Percentiles rank a stretch among this genome's conserved stretches.
phyloP scores from a whole-genome alignment of 352 stramenopile genomes.

The Phytophthora cactorum region DNA sequence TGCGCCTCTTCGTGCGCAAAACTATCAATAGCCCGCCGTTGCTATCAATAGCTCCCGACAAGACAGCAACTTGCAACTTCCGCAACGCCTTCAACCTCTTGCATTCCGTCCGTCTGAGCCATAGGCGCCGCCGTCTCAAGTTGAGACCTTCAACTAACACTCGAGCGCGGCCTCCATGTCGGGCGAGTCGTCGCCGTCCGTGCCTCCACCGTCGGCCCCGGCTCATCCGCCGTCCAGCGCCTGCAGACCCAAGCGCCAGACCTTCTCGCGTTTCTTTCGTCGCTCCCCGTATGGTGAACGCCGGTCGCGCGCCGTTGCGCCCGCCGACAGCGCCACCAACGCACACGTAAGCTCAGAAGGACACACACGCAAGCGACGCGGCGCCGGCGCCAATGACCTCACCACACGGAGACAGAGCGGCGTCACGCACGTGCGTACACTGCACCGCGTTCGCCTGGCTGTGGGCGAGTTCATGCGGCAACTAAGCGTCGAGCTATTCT shows the following conservation, averaged over 20 bases:
- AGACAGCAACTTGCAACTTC: slow-evolving; percentile 4
- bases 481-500: slow-evolving; percentile 88
- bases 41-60: slow-evolving; percentile 15
- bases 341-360: slow-evolving; percentile 7
- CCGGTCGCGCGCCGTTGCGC: slow-evolving; percentile 63
- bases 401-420: slow-evolving; percentile 37
- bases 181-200: slow-evolving; percentile 32
- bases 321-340: slow-evolving; percentile 43
- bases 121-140: slow-evolving; percentile 18
- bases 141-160: slow-evolving; percentile 20
- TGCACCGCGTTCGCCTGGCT: slow-evolving; percentile 54
- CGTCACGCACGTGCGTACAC: slow-evolving; percentile 32
- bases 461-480: slow-evolving; percentile 86
- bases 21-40: slow-evolving; percentile 6
- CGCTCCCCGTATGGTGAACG: slow-evolving; percentile 68
- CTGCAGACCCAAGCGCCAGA: slow-evolving; percentile 66
- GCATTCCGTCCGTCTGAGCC: not conserved
- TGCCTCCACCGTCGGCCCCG: slow-evolving; percentile 24
- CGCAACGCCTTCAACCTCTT: slow-evolving; percentile 19
- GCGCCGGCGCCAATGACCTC: slow-evolving; percentile 50
- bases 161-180: slow-evolving; percentile 27
- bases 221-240: slow-evolving; percentile 28
- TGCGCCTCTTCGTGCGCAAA: slow-evolving; percentile 6
- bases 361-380: slow-evolving; percentile 34
- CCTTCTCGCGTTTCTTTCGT: slow-evolving; percentile 63